Percentiles rank a stretch among this genome's conserved stretches.
Evolutionary conservation across 2,329 filamentous ascomycete genomes (phyloP).

Genomic region (Venturiaceae sp.): DNA sequence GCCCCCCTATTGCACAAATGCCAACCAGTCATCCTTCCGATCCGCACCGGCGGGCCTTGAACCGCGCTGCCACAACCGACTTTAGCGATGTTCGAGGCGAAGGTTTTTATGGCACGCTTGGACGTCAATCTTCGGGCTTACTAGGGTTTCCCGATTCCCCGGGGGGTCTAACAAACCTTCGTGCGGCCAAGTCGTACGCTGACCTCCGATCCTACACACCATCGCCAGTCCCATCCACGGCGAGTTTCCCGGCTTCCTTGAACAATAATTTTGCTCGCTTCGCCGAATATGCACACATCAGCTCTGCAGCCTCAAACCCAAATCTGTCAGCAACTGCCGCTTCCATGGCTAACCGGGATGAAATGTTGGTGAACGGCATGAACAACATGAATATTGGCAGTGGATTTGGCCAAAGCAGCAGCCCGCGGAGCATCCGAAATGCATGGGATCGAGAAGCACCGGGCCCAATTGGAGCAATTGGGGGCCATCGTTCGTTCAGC

Average conservation of each 20-base stretch:
- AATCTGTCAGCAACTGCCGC: constrained; percentile 53
- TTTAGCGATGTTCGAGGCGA: constrained; percentile 76
- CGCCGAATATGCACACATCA: constrained; percentile 47
- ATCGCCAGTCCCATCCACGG: constrained; percentile 81
- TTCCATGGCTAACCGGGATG: constrained; percentile 41
- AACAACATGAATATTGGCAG: constrained; percentile 49
- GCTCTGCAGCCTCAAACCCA: constrained; percentile 53
- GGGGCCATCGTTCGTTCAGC: constrained; percentile 54
- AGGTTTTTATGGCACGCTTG: constrained; percentile 65
- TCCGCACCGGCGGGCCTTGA: constrained; percentile 72
- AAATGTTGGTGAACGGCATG: constrained; percentile 55
- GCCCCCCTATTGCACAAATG: constrained; percentile 53
- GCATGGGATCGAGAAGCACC: constrained; percentile 49
- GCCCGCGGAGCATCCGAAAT: constrained; percentile 48
- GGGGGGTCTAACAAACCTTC: constrained; percentile 60
- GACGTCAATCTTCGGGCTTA: constrained; percentile 71
- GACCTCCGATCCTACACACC: constrained; percentile 92
- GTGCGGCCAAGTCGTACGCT: constrained; percentile 92
- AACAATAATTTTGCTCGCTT: constrained; percentile 53
- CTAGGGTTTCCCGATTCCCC: constrained; percentile 73
- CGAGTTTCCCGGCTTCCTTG: constrained; percentile 69
- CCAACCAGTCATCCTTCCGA: constrained; percentile 59
- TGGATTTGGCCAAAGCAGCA: constrained; percentile 36
- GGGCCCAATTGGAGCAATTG: constrained; percentile 54
- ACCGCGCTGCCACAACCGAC: constrained; percentile 93